Conservation (phyloP, 345 rosid genomes). For the Rubroshorea leprosula region DNA sequence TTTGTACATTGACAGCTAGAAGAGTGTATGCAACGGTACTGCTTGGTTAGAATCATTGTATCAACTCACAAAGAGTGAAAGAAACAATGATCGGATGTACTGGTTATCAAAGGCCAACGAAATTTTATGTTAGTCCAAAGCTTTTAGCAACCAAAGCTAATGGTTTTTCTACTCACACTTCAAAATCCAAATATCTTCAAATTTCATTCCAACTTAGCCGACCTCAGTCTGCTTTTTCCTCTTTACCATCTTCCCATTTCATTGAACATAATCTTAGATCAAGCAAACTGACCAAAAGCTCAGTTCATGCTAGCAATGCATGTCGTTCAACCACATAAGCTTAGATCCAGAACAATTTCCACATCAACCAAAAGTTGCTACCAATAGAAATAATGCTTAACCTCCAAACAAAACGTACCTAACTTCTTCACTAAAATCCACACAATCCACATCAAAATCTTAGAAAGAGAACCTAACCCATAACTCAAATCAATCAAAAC, state of each 20-base stretch:
- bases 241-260: not conserved
- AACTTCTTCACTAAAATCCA: constrained; percentile 8
- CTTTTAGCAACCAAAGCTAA: not conserved
- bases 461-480: constrained; percentile 1
- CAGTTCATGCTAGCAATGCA: constrained; percentile 11
- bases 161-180: no score
- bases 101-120: constrained; percentile 6
- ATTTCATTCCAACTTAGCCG: not conserved
- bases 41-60: constrained; percentile 69
- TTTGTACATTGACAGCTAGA: constrained; percentile 86
- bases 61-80: constrained; percentile 18
- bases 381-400: constrained; percentile 4
- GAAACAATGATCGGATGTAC: constrained; percentile 4
- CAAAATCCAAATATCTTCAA: no score
- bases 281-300: not conserved
- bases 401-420: constrained; percentile 22
- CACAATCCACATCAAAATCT: constrained; percentile 8
- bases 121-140: not conserved
- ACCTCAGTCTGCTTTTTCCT: not conserved
- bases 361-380: constrained; percentile 1
- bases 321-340: constrained; percentile 2
- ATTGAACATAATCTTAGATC: constrained; percentile 2
- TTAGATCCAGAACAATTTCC: constrained; percentile 23
- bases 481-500: constrained; percentile 9
- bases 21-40: constrained; percentile 91